Evolutionary conservation across 345 rosid species (phyloP), one percentile per base, ranked within the genome.

Genomic region (Populus pruinosa): DNA sequence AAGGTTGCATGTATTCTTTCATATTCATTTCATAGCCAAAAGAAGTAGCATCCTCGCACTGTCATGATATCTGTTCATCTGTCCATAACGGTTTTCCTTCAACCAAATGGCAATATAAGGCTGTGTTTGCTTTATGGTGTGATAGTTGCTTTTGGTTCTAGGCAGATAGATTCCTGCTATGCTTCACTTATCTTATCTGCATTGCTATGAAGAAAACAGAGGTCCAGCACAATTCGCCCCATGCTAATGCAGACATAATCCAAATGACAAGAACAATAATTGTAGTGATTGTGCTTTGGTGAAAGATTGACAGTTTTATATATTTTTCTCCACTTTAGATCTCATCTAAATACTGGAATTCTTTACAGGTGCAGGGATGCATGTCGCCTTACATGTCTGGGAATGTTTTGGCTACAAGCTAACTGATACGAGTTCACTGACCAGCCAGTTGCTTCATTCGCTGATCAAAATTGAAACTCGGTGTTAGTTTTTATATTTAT

Each of bases 371-470:
- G 53, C 87, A 88, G 74, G 97, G 93, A 82, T 93, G 89, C 83
- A 81, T 87, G 76, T 92, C 97, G 39, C 98, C 97, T 0, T 96
- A 90, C 80, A 74, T 92, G 81, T 85, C 98, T 77, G 11, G 92
- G 16, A 86, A 88, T 81, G 92, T 90, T 74, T 79, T 88, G 84
- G 76, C 93, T 70, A 76, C 89, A 44, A 82, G 86, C 83, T 91
- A 87, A 77, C 73, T 29, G 78, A 61, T 73, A 35, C 5, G 16
- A 64, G 56, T 65, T 21, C 44, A 13, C 63, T 76, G 53, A 27
- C 68, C 16, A 71, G 18, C 27, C 13, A 66, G 7, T 68, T 53
- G 25, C 69, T 38, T 71, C 50, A 5, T n/a, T 50, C 2, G 70
- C 5, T 27, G 73, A 41, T 69, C 27, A 10, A n/a, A 44, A 14